Base-by-base conservation (phyloP, 2,329 filamentous ascomycete genomes). In the Xylaria hypoxylon region DNA sequence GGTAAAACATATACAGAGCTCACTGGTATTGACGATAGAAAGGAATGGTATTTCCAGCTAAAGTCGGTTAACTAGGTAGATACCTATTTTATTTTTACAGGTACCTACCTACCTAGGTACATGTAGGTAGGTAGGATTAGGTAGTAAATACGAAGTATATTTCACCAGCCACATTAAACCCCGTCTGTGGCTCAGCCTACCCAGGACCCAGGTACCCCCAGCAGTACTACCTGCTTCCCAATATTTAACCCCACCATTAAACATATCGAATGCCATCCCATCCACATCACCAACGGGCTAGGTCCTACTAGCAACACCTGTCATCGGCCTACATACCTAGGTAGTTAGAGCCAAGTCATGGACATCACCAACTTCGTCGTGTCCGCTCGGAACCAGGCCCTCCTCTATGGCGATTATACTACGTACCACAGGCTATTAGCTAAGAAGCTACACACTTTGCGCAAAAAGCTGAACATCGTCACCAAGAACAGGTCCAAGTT, bases 401-500 rank as follows among this genome's bases (percentile, higher is more conserved):
- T 97, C 58, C 87, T 97, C 33, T 90, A 96, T 71, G 94, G 94
- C 73, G 94, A 97, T 81, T 94, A 97, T 82, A 89, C 88, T 76
- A 90, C 90, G 64, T 98, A 98, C 79, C 91, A 94, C 75, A 84
- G 85, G 55, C 92, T 93, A 77, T 86, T 96, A 57, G 89, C 91
- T 70, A 92, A 93, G 77, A 90, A 92, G 76, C 85, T 99, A 65
- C 90, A 93, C 77, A 93, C 91, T 76, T 86, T 92, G 73, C 91
- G 94, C 77, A 95, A 91, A 84, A 95, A 92, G 82, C 87, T 98
- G 62, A 92, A 91, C 55, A 90, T 94, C 75, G 88, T 91, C 59
- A 96, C 93, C 53, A 91, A 89, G 80, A 95, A 93, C 81, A 91
- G 93, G 71, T 91, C 91, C 73, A 98, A 97, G 83, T 97, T 92